phyloP scores from a whole-genome alignment of 1,284 basidiomycete species.

The Austropuccinia psidii region DNA sequence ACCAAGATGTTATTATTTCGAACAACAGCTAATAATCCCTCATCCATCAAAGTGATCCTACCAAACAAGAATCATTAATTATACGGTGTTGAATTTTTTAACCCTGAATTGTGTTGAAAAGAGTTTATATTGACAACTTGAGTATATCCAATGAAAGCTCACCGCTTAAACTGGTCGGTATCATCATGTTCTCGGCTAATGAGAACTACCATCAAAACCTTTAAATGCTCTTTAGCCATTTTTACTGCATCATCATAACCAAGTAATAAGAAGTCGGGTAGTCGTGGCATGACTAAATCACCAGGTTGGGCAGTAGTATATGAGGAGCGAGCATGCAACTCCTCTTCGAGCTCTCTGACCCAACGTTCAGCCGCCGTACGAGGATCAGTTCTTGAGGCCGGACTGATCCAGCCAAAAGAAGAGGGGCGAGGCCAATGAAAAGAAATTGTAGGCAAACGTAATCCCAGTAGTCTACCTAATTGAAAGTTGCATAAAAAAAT shows the following conservation, averaged over 20 bases:
- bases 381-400: constrained; percentile 1
- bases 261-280: constrained; percentile 29
- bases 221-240: constrained; percentile 27
- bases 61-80: background rate
- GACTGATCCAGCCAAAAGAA: background rate
- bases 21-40: constrained; percentile 10
- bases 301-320: constrained; percentile 11
- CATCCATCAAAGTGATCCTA: constrained; percentile 30
- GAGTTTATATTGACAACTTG: background rate
- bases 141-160: background rate
- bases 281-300: background rate
- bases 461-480: constrained; percentile 6
- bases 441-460: constrained; percentile 15
- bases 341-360: constrained; percentile 31
- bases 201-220: constrained; percentile 32
- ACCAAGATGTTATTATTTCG: constrained; percentile 22
- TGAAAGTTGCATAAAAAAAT: background rate
- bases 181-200: constrained; percentile 32
- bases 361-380: constrained; percentile 16
- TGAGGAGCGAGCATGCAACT: constrained; percentile 3
- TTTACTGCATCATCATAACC: constrained; percentile 29
- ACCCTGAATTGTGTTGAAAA: background rate
- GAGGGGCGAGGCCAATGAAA: constrained; percentile 10
- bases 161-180: constrained; percentile 21
- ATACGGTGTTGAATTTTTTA: background rate